Base-by-base conservation (phyloP, 2,329 filamentous ascomycete species). In the Nemania abortiva region DNA sequence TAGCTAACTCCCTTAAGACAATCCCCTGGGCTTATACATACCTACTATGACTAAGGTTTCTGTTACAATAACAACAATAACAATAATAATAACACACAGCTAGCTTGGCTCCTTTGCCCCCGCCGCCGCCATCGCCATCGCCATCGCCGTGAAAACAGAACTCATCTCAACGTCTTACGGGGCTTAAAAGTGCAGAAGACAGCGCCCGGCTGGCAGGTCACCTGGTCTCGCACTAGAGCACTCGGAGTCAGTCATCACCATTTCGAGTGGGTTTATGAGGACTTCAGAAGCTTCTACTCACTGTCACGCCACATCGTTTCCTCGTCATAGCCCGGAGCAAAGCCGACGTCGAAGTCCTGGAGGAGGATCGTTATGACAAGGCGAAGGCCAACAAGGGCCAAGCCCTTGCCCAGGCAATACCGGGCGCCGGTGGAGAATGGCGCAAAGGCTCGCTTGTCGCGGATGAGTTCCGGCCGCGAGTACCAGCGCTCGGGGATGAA, bases 401-500 rank as follows among this genome's bases (percentile, higher is more conserved):
- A 37, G 29, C 22, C 50, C 49, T 71, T 75, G 18, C 74, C 74
- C 3, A 72, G 53, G 53, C 72, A 75, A 27, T 67, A 61, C 11
- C 69, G 61, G 29, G 65, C 56, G 11, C 73, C 73, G 11, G 55
- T 54, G 3, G 68, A 71, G 65, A 74, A 74, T 3, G 73, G 73
- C 10, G 55, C 49, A 45, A 65, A 74, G 2, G 70, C 72, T 10
- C 67, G 66, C 61, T 67, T 70, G 54, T 75, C 68, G 5, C 29
- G 52, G 53, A 74, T 66, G 20, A 74, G 73, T 45, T 73, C 73
- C 5, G 72, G 72, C 2, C 62, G 67, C 22, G 69, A 71, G 61
- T 71, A 68, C 72, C 73, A 73, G 7, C 72, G 60, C 56, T 74
- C 73, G 6, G 73, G 73, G 45, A 74, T 69, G 45, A 74, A 74